phyloP scores from a whole-genome alignment of 176 grass and related monocot genomes.

The Tillandsia leiboldiana region DNA sequence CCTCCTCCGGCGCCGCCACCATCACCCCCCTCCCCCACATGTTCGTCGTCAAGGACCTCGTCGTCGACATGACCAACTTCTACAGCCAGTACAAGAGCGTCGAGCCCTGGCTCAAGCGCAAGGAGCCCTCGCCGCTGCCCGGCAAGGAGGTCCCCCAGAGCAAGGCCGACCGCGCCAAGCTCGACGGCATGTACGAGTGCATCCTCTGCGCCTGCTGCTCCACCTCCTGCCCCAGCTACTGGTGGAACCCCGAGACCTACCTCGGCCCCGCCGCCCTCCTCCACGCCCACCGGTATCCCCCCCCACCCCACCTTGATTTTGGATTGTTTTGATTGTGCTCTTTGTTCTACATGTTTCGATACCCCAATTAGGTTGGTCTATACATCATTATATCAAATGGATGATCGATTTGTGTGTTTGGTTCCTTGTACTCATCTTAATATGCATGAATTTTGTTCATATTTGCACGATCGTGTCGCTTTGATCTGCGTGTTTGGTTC shows the following conservation, averaged over 20 bases:
- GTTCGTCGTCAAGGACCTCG: slow-evolving; percentile 93
- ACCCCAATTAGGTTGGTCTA: no score
- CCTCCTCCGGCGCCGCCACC: slow-evolving; percentile 22
- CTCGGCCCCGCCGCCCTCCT: slow-evolving; percentile 75
- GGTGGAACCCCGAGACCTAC: slow-evolving; percentile 93
- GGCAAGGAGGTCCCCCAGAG: slow-evolving; percentile 64
- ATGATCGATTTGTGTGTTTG: no score
- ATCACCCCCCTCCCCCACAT: slow-evolving; percentile 91
- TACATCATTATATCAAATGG: no score
- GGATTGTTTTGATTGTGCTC: neutral
- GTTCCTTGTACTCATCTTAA: no score
- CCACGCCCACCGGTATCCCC: slow-evolving; percentile 56
- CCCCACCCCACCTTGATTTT: neutral
- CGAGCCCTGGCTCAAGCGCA: slow-evolving; percentile 84
- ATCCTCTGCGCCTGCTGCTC: slow-evolving; percentile 91
- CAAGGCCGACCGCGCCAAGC: slow-evolving; percentile 78
- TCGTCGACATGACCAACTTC: slow-evolving; percentile 99
- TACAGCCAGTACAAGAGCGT: slow-evolving; percentile 90
- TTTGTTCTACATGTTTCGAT: neutral
- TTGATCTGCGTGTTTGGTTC: no score
- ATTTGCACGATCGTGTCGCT: no score
- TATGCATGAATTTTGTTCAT: no score
- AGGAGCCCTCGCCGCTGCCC: slow-evolving; percentile 34
- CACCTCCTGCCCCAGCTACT: slow-evolving; percentile 86
- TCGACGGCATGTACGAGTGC: slow-evolving; percentile 93